These are phyloP conservation scores for Recurvomyces mirabilis DNA, from an alignment of 495 filamentous ascomycete genomes.

Conservation along the genomic window DNA sequence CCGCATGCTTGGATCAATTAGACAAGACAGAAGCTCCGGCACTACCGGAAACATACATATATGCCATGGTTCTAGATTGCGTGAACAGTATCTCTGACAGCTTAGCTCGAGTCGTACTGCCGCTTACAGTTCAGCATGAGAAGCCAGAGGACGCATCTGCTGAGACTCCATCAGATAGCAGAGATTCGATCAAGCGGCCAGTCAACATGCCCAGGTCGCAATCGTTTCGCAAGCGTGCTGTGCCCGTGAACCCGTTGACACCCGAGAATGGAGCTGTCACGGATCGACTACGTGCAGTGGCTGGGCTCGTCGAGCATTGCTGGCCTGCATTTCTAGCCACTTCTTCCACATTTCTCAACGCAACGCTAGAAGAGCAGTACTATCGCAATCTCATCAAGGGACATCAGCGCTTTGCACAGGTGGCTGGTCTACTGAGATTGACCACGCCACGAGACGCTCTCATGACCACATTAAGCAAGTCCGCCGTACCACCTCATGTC, in stretches of 20 bases:
- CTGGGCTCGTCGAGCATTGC: constrained; percentile 74
- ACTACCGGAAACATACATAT: constrained; percentile 86
- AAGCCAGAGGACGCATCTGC: neutral
- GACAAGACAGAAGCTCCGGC: constrained; percentile 79
- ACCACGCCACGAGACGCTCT: constrained; percentile 86
- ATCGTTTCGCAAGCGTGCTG: constrained; percentile 35
- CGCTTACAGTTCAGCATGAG: constrained; percentile 57
- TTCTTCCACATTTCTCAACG: constrained; percentile 88
- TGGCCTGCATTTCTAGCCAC: constrained; percentile 93
- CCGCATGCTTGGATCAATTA: constrained; percentile 83
- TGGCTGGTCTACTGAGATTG: constrained; percentile 76
- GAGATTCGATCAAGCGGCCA: neutral
- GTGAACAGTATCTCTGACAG: constrained; percentile 81
- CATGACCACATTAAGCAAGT: constrained; percentile 83
- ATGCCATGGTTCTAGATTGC: constrained; percentile 78
- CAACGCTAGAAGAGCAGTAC: constrained; percentile 84
- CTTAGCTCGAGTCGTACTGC: constrained; percentile 83
- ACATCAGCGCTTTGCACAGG: constrained; percentile 92
- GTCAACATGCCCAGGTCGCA: constrained; percentile 22
- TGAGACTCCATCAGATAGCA: neutral
- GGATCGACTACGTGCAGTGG: constrained; percentile 59
- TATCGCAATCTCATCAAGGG: constrained; percentile 87
- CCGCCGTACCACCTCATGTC: constrained; percentile 72
- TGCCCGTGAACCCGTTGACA: constrained; percentile 70
- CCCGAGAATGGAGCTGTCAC: constrained; percentile 61